Base-by-base conservation (phyloP, 257 asterid genomes). In the Euphrasia confusa region DNA sequence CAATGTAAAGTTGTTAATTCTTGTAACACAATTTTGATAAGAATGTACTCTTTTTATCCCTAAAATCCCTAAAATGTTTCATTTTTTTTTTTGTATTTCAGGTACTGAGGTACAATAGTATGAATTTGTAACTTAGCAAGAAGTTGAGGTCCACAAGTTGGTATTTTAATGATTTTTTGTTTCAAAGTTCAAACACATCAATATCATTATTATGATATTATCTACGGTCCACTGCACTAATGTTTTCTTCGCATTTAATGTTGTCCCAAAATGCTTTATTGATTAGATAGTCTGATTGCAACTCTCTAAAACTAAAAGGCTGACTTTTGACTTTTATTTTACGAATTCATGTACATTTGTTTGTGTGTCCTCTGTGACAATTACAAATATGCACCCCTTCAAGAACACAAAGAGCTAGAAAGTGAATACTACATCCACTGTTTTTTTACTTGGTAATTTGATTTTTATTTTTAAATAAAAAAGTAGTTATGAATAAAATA, bases 101-200 rank as follows among this genome's bases (percentile, higher is more conserved):
- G 24, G 24, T 21, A 21, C 24, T 0, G 0, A 21, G 24, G 24
- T 21, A 21, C 24, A 21, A 21, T 21, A 21, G 24, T 21, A 21
- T 21, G 24, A 21, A 21, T 0, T 21, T 21, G 24, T 21, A 21
- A 0, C 0, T 21, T 21, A 21, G 24, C 24, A 21, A 21, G 24
- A 21, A 21, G 24, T 21, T 21, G 30, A 70, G 64, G 74, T 55
- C 74, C 74, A 63, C 74, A 69, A 39, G 12, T 26, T 4, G 44
- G 59, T 21, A 21, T 21, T 21, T 21, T 21, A 21, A 21, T 21
- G 24, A 21, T 21, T 21, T 44, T 26, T 60, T 49, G 1, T 42
- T 66, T 66, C 37, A 42, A 72, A 54, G 10, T 66, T 66, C 37
- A 42, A 72, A 54, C 7, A 60, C 30, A 45, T 72, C 68, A 61